These are phyloP conservation scores for Zostera marina DNA, from an alignment of 116 monocot species.

Conservation along the genomic window DNA sequence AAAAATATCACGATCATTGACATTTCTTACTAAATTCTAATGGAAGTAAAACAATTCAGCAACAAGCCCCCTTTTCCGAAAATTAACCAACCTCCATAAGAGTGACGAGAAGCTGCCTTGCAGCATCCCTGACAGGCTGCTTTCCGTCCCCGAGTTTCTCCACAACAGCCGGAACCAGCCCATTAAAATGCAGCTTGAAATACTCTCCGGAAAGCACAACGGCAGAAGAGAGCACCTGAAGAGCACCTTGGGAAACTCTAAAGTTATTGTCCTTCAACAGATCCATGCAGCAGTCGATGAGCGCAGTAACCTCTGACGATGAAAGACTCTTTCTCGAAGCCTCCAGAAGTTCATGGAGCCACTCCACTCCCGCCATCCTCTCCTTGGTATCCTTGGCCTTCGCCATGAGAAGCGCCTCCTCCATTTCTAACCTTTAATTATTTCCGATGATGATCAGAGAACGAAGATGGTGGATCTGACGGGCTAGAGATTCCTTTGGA, in stretches of 20 bases:
- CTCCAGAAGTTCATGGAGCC: constrained; percentile 81
- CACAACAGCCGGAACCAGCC: constrained; percentile 65
- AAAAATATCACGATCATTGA: no score
- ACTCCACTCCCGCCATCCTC: constrained; percentile 95
- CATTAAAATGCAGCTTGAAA: constrained; percentile 89
- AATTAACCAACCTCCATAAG: constrained; percentile 85
- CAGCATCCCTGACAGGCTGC: constrained; percentile 94
- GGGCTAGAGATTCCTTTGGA: neutral
- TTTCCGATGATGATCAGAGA: neutral
- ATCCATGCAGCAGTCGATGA: constrained; percentile 94
- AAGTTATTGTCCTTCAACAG: constrained; percentile 89
- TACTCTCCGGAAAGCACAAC: constrained; percentile 92
- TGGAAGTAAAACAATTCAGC: neutral
- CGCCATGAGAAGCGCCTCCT: constrained; percentile 88
- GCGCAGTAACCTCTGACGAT: constrained; percentile 48
- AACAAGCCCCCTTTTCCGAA: neutral
- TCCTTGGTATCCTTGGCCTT: constrained; percentile 91
- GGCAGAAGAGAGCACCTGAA: constrained; percentile 76
- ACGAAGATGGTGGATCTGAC: constrained; percentile 8
- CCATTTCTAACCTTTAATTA: constrained; percentile 28
- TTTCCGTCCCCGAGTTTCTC: constrained; percentile 91
- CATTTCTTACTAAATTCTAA: no score
- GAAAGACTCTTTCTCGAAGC: constrained; percentile 35
- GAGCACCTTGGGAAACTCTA: constrained; percentile 78
- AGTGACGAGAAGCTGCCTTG: constrained; percentile 79